These are phyloP conservation scores for Eremochloa ophiuroides DNA, from an alignment of 176 grass and related monocot species.

Conservation along the genomic window DNA sequence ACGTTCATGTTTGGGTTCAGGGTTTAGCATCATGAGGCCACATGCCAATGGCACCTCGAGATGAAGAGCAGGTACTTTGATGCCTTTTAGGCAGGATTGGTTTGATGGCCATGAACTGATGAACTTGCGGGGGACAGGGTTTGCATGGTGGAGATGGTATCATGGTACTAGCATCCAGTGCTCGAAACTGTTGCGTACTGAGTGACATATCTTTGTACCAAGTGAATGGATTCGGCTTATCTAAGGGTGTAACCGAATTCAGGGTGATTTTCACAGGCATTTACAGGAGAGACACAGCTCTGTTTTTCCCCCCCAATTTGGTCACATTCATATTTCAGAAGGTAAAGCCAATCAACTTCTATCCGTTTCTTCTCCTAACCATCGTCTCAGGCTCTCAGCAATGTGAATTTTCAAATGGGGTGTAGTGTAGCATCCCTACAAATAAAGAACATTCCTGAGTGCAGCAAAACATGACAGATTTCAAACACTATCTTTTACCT, in stretches of 20 bases:
- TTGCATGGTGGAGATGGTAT: not conserved
- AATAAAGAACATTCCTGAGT: not conserved
- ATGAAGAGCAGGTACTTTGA: slow-evolving; percentile 9
- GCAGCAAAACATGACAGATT: not conserved
- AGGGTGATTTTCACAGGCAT: not conserved
- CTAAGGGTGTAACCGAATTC: not conserved
- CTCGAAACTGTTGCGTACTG: not conserved
- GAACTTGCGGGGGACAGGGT: slow-evolving; percentile 1
- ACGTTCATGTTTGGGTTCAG: not conserved
- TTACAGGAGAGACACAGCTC: not conserved
- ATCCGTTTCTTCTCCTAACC: not conserved
- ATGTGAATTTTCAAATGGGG: not conserved
- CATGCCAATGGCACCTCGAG: slow-evolving; percentile 22
- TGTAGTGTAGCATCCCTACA: not conserved
- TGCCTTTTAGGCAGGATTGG: slow-evolving; percentile 6
- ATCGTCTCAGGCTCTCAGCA: not conserved
- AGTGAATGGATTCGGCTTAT: not conserved
- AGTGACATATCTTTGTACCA: not conserved
- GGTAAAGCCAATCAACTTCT: not conserved
- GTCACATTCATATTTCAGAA: not conserved
- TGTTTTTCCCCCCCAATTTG: not conserved
- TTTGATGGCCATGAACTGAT: slow-evolving; percentile 8
- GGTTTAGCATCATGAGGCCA: slow-evolving; percentile 13
- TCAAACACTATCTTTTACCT: not conserved
- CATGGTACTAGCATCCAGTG: not conserved